These are phyloP conservation scores for Periconia sp. DNA, from an alignment of 2,329 filamentous ascomycete species.

Conservation along the genomic window DNA sequence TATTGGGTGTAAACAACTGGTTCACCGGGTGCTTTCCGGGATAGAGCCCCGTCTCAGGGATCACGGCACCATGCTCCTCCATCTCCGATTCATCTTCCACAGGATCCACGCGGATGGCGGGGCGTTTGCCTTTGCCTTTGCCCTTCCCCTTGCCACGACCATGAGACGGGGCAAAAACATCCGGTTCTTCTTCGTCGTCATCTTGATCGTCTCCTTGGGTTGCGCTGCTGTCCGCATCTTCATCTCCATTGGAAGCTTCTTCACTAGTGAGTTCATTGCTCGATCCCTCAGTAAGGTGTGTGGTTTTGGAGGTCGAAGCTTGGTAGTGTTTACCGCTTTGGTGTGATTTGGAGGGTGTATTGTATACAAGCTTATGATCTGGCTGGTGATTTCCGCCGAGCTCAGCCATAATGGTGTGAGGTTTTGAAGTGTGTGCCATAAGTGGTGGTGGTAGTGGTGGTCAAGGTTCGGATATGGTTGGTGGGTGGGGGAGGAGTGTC, in stretches of 20 bases:
- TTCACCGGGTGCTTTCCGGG: conserved; percentile 31
- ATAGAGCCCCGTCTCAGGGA: conserved; percentile 32
- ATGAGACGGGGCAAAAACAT: conserved; percentile 36
- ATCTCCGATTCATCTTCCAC: conserved; percentile 31
- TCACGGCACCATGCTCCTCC: conserved; percentile 30
- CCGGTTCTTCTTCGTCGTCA: conserved; percentile 40
- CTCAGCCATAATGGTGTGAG: conserved; percentile 25
- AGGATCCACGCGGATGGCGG: conserved; percentile 39
- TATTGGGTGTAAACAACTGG: conserved; percentile 31
- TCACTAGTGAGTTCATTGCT: conserved; percentile 30
- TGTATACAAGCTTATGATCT: conserved; percentile 30
- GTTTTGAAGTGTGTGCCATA: conserved; percentile 33
- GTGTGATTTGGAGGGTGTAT: conserved; percentile 20
- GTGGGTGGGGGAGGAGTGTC: conserved; percentile 3
- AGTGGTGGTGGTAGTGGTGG: neutral
- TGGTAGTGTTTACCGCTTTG: conserved; percentile 24
- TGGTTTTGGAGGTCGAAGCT: conserved; percentile 22
- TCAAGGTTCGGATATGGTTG: neutral
- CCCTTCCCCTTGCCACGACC: conserved; percentile 17
- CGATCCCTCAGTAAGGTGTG: conserved; percentile 25
- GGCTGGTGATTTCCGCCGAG: conserved; percentile 34
- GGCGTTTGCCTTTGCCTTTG: conserved; percentile 40
- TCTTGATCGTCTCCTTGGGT: conserved; percentile 28
- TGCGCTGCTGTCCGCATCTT: conserved; percentile 37
- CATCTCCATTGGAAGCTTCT: conserved; percentile 35